These are phyloP conservation scores for Wolfiporia cocos DNA, from an alignment of 1,284 basidiomycete species.

Conservation along the genomic window DNA sequence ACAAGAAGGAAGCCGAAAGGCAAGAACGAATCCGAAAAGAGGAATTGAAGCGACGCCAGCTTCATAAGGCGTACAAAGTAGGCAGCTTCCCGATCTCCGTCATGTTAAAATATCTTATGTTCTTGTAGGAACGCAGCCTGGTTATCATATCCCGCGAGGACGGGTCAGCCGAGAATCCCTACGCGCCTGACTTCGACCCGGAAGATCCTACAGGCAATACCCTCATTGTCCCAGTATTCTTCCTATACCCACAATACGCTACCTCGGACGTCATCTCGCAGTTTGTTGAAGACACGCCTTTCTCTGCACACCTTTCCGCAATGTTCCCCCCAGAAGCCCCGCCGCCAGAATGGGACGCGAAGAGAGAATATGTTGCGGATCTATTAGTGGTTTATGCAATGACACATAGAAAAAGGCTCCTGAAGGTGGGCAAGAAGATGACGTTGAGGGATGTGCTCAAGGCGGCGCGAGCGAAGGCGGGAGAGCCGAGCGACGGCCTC, in stretches of 20 bases:
- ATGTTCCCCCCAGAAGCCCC: conserved; percentile 77
- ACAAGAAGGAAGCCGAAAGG: conserved; percentile 43
- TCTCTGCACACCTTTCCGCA: conserved; percentile 69
- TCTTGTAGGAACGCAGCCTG: conserved; percentile 57
- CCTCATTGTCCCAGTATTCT: conserved; percentile 83
- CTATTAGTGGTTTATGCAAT: conserved; percentile 81
- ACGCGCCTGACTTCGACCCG: conserved; percentile 57
- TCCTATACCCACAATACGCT: conserved; percentile 88
- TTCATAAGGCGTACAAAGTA: conserved; percentile 61
- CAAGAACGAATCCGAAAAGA: conserved; percentile 43
- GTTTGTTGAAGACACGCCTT: conserved; percentile 83
- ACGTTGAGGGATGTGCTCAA: conserved; percentile 74
- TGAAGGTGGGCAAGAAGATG: conserved; percentile 90
- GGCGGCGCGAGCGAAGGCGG: conserved; percentile 53
- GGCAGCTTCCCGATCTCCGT: conserved; percentile 19
- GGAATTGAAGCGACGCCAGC: conserved; percentile 37
- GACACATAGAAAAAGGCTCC: conserved; percentile 67
- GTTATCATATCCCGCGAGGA: conserved; percentile 54
- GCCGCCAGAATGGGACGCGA: conserved; percentile 72
- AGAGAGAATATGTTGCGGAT: conserved; percentile 64
- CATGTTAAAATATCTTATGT: no score
- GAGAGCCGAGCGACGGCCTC: conserved; percentile 69
- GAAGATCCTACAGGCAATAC: conserved; percentile 50
- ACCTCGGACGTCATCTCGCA: conserved; percentile 85
- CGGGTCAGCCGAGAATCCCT: conserved; percentile 45